Conservation (phyloP, 2,329 filamentous ascomycete species). For the Ophiostoma montium region DNA sequence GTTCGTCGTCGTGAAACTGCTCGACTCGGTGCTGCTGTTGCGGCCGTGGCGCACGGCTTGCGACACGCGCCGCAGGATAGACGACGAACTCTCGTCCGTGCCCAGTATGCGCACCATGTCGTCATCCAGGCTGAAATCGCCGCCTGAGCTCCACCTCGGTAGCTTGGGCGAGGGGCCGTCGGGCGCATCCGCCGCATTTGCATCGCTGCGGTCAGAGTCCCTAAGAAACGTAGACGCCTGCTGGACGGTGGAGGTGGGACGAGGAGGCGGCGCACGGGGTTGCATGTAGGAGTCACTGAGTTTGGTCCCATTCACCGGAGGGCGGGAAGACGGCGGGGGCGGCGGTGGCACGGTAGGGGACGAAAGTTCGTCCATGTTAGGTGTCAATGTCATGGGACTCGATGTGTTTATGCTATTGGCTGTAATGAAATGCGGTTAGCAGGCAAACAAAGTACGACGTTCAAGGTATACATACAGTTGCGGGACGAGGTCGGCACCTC, state of each 20-base stretch:
- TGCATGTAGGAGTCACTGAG: conserved; percentile 41
- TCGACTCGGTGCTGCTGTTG: conserved; percentile 62
- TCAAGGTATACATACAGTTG: conserved; percentile 25
- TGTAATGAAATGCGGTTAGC: background rate
- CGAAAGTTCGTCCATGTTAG: conserved; percentile 3
- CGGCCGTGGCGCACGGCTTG: conserved; percentile 89
- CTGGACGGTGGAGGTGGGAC: conserved; percentile 32
- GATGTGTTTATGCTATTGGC: conserved; percentile 21
- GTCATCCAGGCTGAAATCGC: conserved; percentile 87
- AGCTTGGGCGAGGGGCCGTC: conserved; percentile 47
- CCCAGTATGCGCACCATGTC: conserved; percentile 84
- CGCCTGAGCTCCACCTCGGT: conserved; percentile 62
- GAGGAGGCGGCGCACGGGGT: conserved; percentile 40
- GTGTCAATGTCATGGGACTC: conserved; percentile 9
- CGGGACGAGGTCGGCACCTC: conserved; percentile 37
- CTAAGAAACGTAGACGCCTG: conserved; percentile 27
- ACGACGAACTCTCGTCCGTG: conserved; percentile 61
- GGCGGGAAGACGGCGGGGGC: conserved; percentile 13
- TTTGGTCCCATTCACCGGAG: conserved; percentile 26
- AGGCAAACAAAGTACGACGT: background rate
- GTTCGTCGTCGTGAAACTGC: conserved; percentile 22
- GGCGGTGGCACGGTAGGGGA: background rate
- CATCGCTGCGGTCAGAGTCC: conserved; percentile 20
- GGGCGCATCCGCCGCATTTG: conserved; percentile 21
- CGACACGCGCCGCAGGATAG: conserved; percentile 75